Percentiles rank a stretch among this genome's conserved stretches.
Evolutionary conservation across 306 rosid genomes (phyloP).

Genomic region (Cicer cuneatum): DNA sequence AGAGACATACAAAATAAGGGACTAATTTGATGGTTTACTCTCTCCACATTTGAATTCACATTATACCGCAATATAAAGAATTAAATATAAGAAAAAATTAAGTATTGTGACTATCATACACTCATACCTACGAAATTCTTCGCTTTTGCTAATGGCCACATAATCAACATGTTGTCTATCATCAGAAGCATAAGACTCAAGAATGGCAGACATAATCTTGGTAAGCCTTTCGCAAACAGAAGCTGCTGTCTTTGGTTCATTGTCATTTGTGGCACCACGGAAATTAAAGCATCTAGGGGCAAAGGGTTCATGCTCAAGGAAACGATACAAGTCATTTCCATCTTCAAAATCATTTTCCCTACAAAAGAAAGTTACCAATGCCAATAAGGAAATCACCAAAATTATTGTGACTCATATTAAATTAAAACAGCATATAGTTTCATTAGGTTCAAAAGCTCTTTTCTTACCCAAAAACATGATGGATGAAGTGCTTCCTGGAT

Average conservation of each 20-base stretch:
- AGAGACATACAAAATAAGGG: no score
- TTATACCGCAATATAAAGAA: constrained; percentile 14
- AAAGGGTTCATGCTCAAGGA: constrained; percentile 85
- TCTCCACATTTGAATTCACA: neutral
- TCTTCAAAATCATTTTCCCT: constrained; percentile 88
- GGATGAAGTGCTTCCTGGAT: constrained; percentile 76
- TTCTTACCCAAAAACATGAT: constrained; percentile 89
- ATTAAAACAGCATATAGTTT: neutral
- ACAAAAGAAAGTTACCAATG: constrained; percentile 40
- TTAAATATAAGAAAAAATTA: neutral
- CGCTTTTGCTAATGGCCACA: constrained; percentile 75
- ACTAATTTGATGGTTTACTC: no score
- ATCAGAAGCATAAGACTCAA: constrained; percentile 86
- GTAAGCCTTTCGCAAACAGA: constrained; percentile 62
- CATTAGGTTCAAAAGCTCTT: constrained; percentile 38
- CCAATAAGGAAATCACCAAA: constrained; percentile 29
- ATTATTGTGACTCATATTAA: neutral
- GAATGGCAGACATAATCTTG: constrained; percentile 87
- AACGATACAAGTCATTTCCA: constrained; percentile 82
- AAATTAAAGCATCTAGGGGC: constrained; percentile 77
- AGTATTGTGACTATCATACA: neutral
- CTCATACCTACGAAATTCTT: constrained; percentile 89
- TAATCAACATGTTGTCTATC: constrained; percentile 73
- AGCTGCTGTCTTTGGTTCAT: constrained; percentile 72
- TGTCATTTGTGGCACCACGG: constrained; percentile 61